Evolutionary conservation across 2,329 filamentous ascomycete genomes (phyloP).

Genomic region (Intubia oerlemansii): DNA sequence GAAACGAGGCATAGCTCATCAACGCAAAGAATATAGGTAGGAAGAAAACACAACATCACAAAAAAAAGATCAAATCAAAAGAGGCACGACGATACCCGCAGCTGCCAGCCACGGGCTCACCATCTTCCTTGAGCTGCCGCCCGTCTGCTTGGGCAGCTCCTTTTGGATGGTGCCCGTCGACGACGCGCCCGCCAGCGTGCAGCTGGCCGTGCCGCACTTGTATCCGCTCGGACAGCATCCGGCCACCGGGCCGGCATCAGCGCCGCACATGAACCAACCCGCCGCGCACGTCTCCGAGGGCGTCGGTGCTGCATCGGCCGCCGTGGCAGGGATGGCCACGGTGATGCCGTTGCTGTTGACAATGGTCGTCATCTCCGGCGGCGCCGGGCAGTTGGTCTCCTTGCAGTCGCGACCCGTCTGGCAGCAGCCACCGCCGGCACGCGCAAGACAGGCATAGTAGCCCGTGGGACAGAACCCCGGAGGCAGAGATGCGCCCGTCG

Average conservation of each 20-base stretch:
- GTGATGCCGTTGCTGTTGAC: slow-evolving; percentile 38
- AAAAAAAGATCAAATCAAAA: not conserved
- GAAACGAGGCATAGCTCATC: too few relatives aligned
- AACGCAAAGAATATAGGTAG: too few relatives aligned
- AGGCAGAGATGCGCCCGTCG: slow-evolving; percentile 14
- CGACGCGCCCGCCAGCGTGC: slow-evolving; percentile 32
- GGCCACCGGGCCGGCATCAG: slow-evolving; percentile 35
- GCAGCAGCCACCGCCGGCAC: slow-evolving; percentile 70
- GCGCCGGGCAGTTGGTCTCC: slow-evolving; percentile 53
- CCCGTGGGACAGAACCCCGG: slow-evolving; percentile 53
- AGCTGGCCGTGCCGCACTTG: slow-evolving; percentile 50
- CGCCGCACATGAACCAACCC: slow-evolving; percentile 58
- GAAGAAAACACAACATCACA: not conserved
- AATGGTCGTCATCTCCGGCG: slow-evolving; percentile 39
- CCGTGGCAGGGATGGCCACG: slow-evolving; percentile 36
- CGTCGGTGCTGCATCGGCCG: slow-evolving; percentile 17
- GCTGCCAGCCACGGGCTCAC: not conserved
- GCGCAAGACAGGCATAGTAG: slow-evolving; percentile 77
- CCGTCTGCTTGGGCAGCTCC: slow-evolving; percentile 18
- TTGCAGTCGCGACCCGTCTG: slow-evolving; percentile 71
- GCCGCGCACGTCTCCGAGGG: slow-evolving; percentile 38
- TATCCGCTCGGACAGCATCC: slow-evolving; percentile 75
- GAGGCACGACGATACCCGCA: not conserved
- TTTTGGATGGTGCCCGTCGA: slow-evolving; percentile 36
- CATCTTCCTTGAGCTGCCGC: too few relatives aligned